phyloP scores from a whole-genome alignment of 805 yeast genomes.

The Candida coquimbonensis region DNA sequence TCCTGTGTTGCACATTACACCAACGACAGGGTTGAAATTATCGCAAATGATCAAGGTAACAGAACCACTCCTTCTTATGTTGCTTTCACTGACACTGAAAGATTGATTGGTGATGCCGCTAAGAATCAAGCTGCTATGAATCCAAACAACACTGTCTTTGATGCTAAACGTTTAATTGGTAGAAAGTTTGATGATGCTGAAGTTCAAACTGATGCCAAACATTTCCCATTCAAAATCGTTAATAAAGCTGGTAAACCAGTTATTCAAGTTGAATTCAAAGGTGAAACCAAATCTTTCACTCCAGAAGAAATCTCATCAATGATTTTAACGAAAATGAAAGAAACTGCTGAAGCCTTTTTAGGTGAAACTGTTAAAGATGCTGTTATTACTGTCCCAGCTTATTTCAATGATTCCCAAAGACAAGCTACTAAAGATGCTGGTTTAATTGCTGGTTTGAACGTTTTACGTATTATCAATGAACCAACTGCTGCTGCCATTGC shows the following conservation, averaged over 20 bases:
- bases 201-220: slow-evolving; percentile 74
- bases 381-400: slow-evolving; percentile 94
- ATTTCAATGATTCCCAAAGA: slow-evolving; percentile 96
- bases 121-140: slow-evolving; percentile 98
- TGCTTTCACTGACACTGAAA: slow-evolving; percentile 92
- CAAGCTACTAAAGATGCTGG: slow-evolving; percentile 99
- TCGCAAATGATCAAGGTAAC: slow-evolving; percentile 98
- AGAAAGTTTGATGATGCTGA: slow-evolving; percentile 73
- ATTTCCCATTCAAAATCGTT: slow-evolving; percentile 79
- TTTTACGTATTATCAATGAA: slow-evolving; percentile 90
- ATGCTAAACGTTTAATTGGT: slow-evolving; percentile 92
- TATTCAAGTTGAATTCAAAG: slow-evolving; percentile 81
- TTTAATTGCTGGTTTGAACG: slow-evolving; percentile 91
- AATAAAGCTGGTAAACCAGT: slow-evolving; percentile 81
- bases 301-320: slow-evolving; percentile 95
- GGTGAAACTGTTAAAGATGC: slow-evolving; percentile 83
- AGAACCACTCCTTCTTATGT: slow-evolving; percentile 97
- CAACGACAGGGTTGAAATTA: slow-evolving; percentile 86
- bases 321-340: slow-evolving; percentile 89
- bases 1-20: slow-evolving; percentile 91
- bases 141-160: slow-evolving; percentile 89
- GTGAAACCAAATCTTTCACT: slow-evolving; percentile 78
- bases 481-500: slow-evolving; percentile 99
- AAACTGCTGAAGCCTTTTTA: slow-evolving; percentile 81
- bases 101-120: slow-evolving; percentile 96